Base-by-base conservation (phyloP, 352 stramenopile species). In the Globisporangium camurandrum region DNA sequence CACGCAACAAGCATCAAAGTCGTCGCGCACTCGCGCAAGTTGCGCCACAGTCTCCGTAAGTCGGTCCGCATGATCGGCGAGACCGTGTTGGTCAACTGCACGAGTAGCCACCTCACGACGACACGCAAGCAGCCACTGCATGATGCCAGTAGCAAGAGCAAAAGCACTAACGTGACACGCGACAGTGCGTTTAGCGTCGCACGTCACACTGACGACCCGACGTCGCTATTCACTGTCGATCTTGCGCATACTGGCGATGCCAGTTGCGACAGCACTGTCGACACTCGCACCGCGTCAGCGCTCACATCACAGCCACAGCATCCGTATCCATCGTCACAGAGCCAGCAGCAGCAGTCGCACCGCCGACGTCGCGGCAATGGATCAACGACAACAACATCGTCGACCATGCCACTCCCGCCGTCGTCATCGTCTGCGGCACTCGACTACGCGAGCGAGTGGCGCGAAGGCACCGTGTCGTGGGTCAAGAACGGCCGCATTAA, bases 1-100 rank as follows among this genome's bases (percentile, higher is more conserved):
- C 54, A 62, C 51, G 62, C 77, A 30, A 82, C 72, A 45, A 58
- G 60, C 16, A 60, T 78, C 62, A 81, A 80, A 49, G 69, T 80
- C 47, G 59, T 75, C 54, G 67, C 69, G 33, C 69, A 82, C 56
- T 75, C 67, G 43, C 64, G 72, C 19, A 66, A 63, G 50, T 51
- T 77, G 42, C 70, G 72, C 23, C 69, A 84, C 51, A 76, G 68
- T 42, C 52, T 84, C 14, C 67, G 67, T 44, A 77, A 82, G 57
- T 77, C 67, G 10, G 65, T 84, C 43, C 70, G 69, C 24, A 62
- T 75, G 49, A 84, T 84, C 33, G 69, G 72, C 28, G 68, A 84
- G 50, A 77, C 61, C 19, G 67, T 84, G 24, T 59, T 84, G 17
- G 70, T 67, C 9, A 64, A 37, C 47, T 46, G 42, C 42, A 47